These are phyloP conservation scores for Leccinum longicurvipes DNA, from an alignment of 768 basidiomycete genomes.

Conservation along the genomic window DNA sequence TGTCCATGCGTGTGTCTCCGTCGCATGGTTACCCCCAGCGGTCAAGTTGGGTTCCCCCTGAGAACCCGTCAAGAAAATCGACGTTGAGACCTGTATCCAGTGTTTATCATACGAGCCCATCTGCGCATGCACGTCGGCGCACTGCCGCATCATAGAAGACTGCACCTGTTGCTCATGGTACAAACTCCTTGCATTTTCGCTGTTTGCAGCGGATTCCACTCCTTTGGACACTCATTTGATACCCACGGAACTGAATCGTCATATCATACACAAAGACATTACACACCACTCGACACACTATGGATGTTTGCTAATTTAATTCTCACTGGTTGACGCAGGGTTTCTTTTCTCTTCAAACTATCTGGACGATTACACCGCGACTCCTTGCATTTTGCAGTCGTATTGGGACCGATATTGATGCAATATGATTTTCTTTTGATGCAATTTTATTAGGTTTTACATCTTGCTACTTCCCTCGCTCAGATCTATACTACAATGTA, in stretches of 20 bases:
- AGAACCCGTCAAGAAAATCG: constrained; percentile 8
- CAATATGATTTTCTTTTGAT: constrained; percentile 8
- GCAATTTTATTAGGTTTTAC: constrained; percentile 10
- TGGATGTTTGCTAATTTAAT: constrained; percentile 25
- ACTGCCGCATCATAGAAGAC: constrained; percentile 20
- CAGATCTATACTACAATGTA: constrained; percentile 29
- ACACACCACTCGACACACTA: constrained; percentile 15
- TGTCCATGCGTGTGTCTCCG: constrained; percentile 6
- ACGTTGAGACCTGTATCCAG: constrained; percentile 18
- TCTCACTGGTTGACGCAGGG: background rate
- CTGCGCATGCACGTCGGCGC: constrained; percentile 15
- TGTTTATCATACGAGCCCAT: constrained; percentile 11
- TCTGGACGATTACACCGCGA: constrained; percentile 16
- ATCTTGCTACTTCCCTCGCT: constrained; percentile 6
- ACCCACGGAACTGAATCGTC: constrained; percentile 20
- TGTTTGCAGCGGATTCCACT: constrained; percentile 12
- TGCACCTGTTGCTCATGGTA: background rate
- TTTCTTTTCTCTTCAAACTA: constrained; percentile 5
- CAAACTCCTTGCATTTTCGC: constrained; percentile 10
- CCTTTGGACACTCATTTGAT: constrained; percentile 26
- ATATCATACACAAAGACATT: constrained; percentile 16
- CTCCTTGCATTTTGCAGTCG: constrained; percentile 13
- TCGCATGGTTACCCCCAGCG: constrained; percentile 17
- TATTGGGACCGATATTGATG: constrained; percentile 15
- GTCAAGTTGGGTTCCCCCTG: constrained; percentile 25